phyloP scores from a whole-genome alignment of 495 filamentous ascomycete genomes.

The Neurospora sp. region DNA sequence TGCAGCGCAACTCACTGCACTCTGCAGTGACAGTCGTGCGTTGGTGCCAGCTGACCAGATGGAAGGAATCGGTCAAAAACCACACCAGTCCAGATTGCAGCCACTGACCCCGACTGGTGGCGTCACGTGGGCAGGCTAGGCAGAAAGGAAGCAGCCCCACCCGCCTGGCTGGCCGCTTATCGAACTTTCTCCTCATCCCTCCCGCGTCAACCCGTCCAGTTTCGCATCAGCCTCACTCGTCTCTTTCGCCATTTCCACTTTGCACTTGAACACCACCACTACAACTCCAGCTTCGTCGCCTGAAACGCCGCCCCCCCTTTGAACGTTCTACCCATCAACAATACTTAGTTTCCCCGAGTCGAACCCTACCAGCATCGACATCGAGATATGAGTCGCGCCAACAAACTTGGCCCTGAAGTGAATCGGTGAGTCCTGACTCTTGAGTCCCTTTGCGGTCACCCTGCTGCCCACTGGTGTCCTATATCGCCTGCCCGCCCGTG shows the following conservation, averaged over 20 bases:
- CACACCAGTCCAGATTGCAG: not conserved
- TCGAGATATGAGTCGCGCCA: constrained; percentile 68
- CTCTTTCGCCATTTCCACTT: not conserved
- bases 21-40: not conserved
- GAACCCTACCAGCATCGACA: constrained; percentile 18
- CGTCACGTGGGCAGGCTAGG: constrained; percentile 22
- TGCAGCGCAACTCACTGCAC: not conserved
- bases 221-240: constrained; percentile 19
- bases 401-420: constrained; percentile 92
- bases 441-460: constrained; percentile 26
- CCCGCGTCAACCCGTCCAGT: constrained; percentile 18
- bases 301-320: constrained; percentile 1
- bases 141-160: constrained; percentile 12
- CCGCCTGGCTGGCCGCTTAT: constrained; percentile 3
- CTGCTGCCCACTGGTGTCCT: not conserved
- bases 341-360: constrained; percentile 12
- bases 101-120: not conserved
- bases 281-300: not conserved
- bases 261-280: constrained; percentile 6
- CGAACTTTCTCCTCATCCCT: constrained; percentile 27
- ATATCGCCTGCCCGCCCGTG: not conserved
- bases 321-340: constrained; percentile 10
- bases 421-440: constrained; percentile 57
- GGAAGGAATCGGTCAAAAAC: not conserved
- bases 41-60: not conserved